Conservation (phyloP, 805 yeast species). For the Candida vaughaniae region DNA sequence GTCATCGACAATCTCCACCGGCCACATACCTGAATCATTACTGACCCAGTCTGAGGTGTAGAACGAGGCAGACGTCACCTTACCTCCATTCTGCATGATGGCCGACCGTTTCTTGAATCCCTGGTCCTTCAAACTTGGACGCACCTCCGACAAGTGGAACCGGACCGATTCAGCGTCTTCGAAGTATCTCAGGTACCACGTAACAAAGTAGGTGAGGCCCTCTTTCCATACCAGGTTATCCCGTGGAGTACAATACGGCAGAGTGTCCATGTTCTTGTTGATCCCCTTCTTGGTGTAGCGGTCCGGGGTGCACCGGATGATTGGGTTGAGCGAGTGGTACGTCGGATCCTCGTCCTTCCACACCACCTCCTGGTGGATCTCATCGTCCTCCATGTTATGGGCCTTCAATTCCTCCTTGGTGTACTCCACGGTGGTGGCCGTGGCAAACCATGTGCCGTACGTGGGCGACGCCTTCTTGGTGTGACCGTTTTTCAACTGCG, state of each 20-base stretch:
- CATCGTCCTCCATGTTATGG: constrained; percentile 67
- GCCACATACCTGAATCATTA: constrained; percentile 59
- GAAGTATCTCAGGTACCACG: constrained; percentile 78
- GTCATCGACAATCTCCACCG: constrained; percentile 57
- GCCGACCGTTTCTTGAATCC: constrained; percentile 48
- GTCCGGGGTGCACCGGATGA: constrained; percentile 84
- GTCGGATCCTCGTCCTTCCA: constrained; percentile 69
- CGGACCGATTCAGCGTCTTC: constrained; percentile 59
- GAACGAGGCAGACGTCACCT: constrained; percentile 43
- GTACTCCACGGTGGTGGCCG: constrained; percentile 57
- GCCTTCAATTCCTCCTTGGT: constrained; percentile 66
- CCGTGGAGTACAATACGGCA: constrained; percentile 83
- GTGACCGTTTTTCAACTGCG: constrained; percentile 70
- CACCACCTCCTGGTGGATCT: constrained; percentile 53
- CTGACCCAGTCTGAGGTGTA: constrained; percentile 70
- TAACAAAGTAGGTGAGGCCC: constrained; percentile 68
- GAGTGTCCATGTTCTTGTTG: constrained; percentile 55
- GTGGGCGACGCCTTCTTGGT: constrained; percentile 68
- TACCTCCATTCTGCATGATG: constrained; percentile 40
- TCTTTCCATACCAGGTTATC: constrained; percentile 57
- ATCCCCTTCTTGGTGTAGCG: constrained; percentile 63
- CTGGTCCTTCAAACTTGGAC: constrained; percentile 52
- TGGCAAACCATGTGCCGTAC: constrained; percentile 74
- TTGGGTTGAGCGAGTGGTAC: constrained; percentile 69
- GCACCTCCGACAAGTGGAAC: constrained; percentile 64